phyloP scores from a whole-genome alignment of 2,329 filamentous ascomycete species.

The Colletotrichum noveboracense region DNA sequence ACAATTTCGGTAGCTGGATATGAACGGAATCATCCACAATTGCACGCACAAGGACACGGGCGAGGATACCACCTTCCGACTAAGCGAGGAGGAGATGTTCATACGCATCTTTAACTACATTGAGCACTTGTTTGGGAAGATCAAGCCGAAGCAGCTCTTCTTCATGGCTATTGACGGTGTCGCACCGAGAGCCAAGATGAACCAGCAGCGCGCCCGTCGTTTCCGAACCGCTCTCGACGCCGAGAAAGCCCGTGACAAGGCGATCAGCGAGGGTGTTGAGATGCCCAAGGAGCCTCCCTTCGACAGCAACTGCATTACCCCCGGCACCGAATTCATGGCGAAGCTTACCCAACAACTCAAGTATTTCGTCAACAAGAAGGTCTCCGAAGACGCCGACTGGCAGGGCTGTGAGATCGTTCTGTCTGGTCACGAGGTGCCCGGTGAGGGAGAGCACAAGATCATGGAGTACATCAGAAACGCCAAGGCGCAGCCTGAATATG shows the following conservation, averaged over 20 bases:
- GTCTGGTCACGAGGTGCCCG: constrained; percentile 96
- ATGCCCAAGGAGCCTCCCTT: constrained; percentile 96
- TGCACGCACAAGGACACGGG: constrained; percentile 94
- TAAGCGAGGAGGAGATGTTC: constrained; percentile 99
- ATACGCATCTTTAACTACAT: constrained; percentile 99
- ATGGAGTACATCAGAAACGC: constrained; percentile 99
- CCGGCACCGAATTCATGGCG: constrained; percentile 97
- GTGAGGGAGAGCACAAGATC: constrained; percentile 99
- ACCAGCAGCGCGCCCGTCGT: constrained; percentile 93
- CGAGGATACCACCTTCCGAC: constrained; percentile 87
- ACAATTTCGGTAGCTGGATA: constrained; percentile 68
- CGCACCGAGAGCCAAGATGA: constrained; percentile 98
- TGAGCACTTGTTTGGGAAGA: constrained; percentile 97
- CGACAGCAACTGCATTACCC: constrained; percentile 99
- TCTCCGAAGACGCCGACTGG: constrained; percentile 96
- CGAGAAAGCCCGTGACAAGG: constrained; percentile 90
- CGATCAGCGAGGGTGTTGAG: constrained; percentile 84
- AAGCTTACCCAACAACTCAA: constrained; percentile 92
- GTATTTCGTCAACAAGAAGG: constrained; percentile 99
- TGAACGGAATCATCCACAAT: constrained; percentile 99
- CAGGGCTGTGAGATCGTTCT: constrained; percentile 95
- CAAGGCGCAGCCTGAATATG: constrained; percentile 92
- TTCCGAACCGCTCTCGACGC: constrained; percentile 94
- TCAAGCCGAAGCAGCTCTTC: constrained; percentile 97
- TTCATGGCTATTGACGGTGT: constrained; percentile 99